phyloP scores from a whole-genome alignment of 805 yeast genomes.

The Sugiyamaella americana region DNA sequence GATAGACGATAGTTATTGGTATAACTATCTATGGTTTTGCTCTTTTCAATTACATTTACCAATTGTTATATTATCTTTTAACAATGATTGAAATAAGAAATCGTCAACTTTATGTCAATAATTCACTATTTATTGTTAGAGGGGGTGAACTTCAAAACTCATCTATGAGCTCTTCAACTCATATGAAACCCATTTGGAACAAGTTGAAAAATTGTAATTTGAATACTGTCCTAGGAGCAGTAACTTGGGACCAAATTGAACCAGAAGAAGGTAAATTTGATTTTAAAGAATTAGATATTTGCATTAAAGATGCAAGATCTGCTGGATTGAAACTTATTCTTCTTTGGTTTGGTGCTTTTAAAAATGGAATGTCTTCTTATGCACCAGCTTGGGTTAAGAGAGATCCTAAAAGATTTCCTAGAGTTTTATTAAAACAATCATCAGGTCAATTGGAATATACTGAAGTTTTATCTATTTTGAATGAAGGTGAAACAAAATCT shows the following conservation, averaged over 20 bases:
- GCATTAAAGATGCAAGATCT: slow-evolving; percentile 14
- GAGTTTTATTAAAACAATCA: slow-evolving; percentile 6
- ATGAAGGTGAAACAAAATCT: neutral
- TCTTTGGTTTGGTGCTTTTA: slow-evolving; percentile 21
- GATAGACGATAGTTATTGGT: no score
- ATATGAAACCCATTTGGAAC: slow-evolving; percentile 16
- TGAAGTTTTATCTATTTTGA: slow-evolving; percentile 13
- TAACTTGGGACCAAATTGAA: slow-evolving; percentile 20
- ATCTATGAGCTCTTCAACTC: slow-evolving; percentile 16
- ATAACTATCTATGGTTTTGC: neutral
- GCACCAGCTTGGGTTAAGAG: slow-evolving; percentile 17
- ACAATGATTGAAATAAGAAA: slow-evolving; percentile 4
- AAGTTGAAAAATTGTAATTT: slow-evolving; percentile 9
- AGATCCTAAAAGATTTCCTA: slow-evolving; percentile 12
- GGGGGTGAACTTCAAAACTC: slow-evolving; percentile 20
- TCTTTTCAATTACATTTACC: neutral
- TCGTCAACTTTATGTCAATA: slow-evolving; percentile 3
- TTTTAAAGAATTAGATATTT: slow-evolving; percentile 13
- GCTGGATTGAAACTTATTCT: slow-evolving; percentile 12
- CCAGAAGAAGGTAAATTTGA: slow-evolving; percentile 17
- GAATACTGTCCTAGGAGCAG: slow-evolving; percentile 17
- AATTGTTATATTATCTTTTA: neutral
- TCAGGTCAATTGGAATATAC: slow-evolving; percentile 1
- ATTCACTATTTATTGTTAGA: slow-evolving; percentile 10
- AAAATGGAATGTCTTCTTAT: slow-evolving; percentile 16